Evolutionary conservation across 805 yeast genomes (phyloP).

Genomic region (Ogataea methylovora): DNA sequence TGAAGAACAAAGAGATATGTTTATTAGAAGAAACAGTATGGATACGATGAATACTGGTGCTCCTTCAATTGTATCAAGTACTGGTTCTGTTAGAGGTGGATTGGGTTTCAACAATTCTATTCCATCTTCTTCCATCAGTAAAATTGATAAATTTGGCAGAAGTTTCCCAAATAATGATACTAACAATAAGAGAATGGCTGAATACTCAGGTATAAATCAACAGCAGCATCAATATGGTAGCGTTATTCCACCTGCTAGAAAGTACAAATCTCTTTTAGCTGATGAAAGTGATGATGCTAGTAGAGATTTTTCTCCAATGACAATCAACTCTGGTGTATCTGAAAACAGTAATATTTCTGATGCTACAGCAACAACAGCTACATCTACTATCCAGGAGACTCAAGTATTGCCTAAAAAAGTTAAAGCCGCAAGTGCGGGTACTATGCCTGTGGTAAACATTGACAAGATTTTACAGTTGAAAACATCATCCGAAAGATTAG

Average conservation of each 20-base stretch:
- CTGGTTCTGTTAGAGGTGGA: not conserved
- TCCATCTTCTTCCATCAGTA: not conserved
- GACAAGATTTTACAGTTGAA: constrained; percentile 11
- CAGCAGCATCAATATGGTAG: not conserved
- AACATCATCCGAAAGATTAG: constrained; percentile 28
- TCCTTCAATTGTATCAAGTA: not conserved
- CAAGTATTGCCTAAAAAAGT: no score
- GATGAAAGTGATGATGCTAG: not conserved
- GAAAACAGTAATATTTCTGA: not conserved
- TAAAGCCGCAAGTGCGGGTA: no score
- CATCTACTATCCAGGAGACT: not conserved
- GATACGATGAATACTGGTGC: not conserved
- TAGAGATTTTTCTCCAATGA: not conserved
- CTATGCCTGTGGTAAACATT: constrained; percentile 9
- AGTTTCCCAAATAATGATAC: no score
- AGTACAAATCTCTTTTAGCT: not conserved
- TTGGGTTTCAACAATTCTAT: not conserved
- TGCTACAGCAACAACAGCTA: not conserved
- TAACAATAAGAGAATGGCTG: no score
- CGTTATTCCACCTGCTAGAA: not conserved
- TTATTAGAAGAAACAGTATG: not conserved
- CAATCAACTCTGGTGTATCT: not conserved
- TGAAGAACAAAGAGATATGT: not conserved
- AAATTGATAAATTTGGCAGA: not conserved
- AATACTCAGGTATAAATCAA: no score